phyloP scores from a whole-genome alignment of 1,284 basidiomycete species.

The Ganoderma lucidum region DNA sequence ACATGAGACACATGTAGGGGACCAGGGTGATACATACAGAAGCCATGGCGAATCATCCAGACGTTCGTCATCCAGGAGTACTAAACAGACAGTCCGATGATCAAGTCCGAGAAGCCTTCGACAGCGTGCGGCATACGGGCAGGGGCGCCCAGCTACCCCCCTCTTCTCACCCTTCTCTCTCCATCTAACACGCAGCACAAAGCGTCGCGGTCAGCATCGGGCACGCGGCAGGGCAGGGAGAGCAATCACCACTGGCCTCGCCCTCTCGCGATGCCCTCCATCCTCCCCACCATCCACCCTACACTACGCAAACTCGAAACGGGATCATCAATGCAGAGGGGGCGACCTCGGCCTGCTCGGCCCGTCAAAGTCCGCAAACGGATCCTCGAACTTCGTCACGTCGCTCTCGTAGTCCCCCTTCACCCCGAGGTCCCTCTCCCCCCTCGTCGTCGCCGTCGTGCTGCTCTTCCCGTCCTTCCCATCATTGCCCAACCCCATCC shows the following conservation, averaged over 20 bases:
- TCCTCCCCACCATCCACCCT: background rate
- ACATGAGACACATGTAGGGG: conserved; percentile 3
- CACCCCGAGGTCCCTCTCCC: conserved; percentile 26
- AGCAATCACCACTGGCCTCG: background rate
- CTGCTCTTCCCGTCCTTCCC: conserved; percentile 39
- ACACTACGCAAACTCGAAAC: no score
- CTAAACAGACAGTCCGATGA: background rate
- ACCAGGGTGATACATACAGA: conserved; percentile 6
- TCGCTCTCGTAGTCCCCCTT: conserved; percentile 40
- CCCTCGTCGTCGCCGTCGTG: background rate
- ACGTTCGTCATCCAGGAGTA: conserved; percentile 1
- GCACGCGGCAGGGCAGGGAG: background rate
- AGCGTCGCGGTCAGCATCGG: background rate
- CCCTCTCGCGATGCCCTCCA: background rate
- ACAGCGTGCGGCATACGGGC: conserved; percentile 2
- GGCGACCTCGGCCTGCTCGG: conserved; percentile 24
- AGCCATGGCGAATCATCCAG: background rate
- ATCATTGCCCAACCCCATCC: conserved; percentile 32
- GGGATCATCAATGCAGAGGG: conserved; percentile 3
- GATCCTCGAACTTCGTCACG: conserved; percentile 48
- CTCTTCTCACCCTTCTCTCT: background rate
- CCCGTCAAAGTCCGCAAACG: conserved; percentile 55
- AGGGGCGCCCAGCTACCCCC: background rate
- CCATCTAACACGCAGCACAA: background rate
- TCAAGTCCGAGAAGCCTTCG: conserved; percentile 5